Evolutionary conservation across 1,284 basidiomycete genomes (phyloP).

Genomic region (Erythrobasidium hasegawianum): DNA sequence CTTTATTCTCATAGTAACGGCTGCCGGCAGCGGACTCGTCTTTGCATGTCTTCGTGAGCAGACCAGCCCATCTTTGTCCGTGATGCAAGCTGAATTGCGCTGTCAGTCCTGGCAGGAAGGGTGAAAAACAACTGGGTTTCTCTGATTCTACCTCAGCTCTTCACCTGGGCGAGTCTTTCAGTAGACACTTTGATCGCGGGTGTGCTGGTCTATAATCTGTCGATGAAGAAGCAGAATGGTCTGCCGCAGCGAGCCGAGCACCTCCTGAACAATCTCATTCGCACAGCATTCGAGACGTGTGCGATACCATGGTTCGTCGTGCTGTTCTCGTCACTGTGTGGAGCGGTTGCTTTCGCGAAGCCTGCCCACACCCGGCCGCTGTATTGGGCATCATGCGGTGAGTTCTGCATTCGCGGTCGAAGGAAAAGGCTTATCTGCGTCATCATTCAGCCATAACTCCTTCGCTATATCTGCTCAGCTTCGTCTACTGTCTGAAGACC

Average conservation of each 20-base stretch:
- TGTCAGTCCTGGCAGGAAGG: neutral
- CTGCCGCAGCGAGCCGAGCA: slow-evolving; percentile 1
- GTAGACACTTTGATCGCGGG: slow-evolving; percentile 11
- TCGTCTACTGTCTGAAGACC: slow-evolving; percentile 31
- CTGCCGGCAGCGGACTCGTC: neutral
- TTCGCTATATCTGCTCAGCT: slow-evolving; percentile 27
- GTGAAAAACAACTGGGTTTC: neutral
- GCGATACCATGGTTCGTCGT: slow-evolving; percentile 27
- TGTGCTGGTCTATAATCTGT: slow-evolving; percentile 7
- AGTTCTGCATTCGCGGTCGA: neutral
- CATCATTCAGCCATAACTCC: slow-evolving; percentile 18
- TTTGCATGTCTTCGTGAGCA: neutral
- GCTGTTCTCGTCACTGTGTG: slow-evolving; percentile 6
- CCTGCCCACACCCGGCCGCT: neutral
- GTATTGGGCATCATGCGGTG: slow-evolving; percentile 8
- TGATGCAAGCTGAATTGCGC: neutral
- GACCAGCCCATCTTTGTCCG: neutral
- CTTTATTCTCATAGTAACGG: neutral
- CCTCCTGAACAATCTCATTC: slow-evolving; percentile 6
- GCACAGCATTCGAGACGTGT: slow-evolving; percentile 32
- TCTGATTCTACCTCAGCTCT: slow-evolving; percentile 9
- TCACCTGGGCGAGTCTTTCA: slow-evolving; percentile 12
- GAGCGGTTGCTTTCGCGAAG: slow-evolving; percentile 5
- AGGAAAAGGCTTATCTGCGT: neutral
- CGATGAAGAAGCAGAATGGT: slow-evolving; percentile 3